Conservation (phyloP, 73 alveolate genomes). For the Blepharisma japonicum region DNA sequence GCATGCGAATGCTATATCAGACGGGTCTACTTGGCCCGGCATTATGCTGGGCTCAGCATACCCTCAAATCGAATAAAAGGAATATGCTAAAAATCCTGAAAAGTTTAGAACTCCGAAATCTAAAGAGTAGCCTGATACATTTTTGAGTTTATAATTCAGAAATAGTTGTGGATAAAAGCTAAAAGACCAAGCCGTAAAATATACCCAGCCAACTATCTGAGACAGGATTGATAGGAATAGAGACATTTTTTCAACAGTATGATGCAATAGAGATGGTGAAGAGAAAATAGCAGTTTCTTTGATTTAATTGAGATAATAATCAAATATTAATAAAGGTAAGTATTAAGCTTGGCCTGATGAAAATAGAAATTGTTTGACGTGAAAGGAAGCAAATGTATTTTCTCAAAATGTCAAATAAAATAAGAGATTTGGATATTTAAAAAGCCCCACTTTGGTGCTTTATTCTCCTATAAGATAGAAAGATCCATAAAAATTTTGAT, state of each 20-base stretch:
- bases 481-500: no score
- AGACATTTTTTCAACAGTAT: neutral
- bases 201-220: conserved; percentile 79
- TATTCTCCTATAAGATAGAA: no score
- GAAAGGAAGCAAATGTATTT: no score
- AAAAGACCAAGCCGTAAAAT: conserved; percentile 87
- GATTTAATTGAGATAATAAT: no score
- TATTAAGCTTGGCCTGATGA: no score
- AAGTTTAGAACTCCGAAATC: conserved; percentile 85
- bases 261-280: no score
- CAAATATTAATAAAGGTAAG: no score
- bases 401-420: no score
- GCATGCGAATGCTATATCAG: conserved; percentile 82
- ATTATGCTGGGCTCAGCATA: conserved; percentile 36
- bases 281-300: no score
- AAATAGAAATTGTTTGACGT: no score
- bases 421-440: no score
- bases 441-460: no score
- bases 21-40: conserved; percentile 66
- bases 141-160: conserved; percentile 73
- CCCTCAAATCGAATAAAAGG: conserved; percentile 72
- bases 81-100: conserved; percentile 80
- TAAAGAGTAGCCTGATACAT: conserved; percentile 86
- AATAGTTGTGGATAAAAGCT: conserved; percentile 88
- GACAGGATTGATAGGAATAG: conserved; percentile 22